Percentiles rank a stretch among this genome's conserved stretches.
Conservation (phyloP, 2,329 filamentous ascomycete genomes). For the Pseudogymnoascus sp. region DNA sequence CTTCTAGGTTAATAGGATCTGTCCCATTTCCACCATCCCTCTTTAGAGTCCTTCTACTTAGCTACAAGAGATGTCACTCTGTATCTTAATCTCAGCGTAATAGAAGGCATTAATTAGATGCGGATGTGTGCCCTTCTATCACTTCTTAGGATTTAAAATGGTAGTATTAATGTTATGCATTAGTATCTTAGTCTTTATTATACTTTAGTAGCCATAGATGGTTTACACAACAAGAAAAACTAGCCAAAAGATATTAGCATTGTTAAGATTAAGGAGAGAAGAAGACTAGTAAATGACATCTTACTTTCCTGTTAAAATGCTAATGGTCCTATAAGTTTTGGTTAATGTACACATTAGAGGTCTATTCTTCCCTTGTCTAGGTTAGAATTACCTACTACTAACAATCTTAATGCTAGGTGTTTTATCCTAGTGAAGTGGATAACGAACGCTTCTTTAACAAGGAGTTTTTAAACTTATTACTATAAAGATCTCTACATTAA, state of each 20-base stretch:
- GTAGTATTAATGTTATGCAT: constrained; percentile 40
- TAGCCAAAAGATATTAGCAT: constrained; percentile 39
- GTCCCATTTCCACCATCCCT: constrained; percentile 25
- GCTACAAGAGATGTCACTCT: constrained; percentile 34
- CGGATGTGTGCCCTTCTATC: constrained; percentile 40
- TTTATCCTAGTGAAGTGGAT: constrained; percentile 39
- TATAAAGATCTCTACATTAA: background rate
- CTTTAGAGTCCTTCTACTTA: constrained; percentile 36
- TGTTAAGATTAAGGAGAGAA: constrained; percentile 40
- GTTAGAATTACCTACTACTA: constrained; percentile 36
- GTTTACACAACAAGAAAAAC: constrained; percentile 43
- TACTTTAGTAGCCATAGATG: constrained; percentile 38
- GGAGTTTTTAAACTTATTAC: background rate
- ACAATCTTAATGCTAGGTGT: constrained; percentile 38
- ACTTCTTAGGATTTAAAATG: constrained; percentile 42
- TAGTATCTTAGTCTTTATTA: constrained; percentile 43
- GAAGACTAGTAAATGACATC: constrained; percentile 32
- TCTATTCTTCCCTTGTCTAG: constrained; percentile 46
- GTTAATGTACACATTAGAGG: constrained; percentile 49
- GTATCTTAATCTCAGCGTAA: constrained; percentile 28
- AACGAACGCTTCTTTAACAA: constrained; percentile 35
- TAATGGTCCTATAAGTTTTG: constrained; percentile 34
- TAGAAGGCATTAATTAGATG: constrained; percentile 33
- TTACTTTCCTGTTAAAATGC: background rate
- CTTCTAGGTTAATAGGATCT: constrained; percentile 29